Conservation (phyloP, 2,329 filamentous ascomycete species). For the Talaromyces atroroseus region DNA sequence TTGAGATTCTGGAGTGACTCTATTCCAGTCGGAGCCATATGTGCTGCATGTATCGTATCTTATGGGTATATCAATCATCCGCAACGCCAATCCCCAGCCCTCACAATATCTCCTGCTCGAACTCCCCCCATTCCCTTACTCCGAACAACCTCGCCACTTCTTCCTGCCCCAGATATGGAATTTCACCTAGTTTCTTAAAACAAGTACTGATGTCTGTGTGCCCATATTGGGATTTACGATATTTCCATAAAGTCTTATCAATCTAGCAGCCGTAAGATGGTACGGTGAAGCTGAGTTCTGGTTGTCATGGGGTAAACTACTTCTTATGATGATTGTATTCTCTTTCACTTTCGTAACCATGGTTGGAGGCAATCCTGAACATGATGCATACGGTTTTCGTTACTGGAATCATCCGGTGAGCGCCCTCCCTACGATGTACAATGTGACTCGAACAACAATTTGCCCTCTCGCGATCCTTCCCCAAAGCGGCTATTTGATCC, state of each 20-base stretch:
- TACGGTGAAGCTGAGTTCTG: conserved; percentile 60
- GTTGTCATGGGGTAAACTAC: conserved; percentile 57
- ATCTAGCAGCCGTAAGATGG: conserved; percentile 52
- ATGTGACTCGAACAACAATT: too few relatives aligned
- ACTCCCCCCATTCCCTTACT: background rate
- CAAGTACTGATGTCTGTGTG: background rate
- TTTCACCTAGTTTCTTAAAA: background rate
- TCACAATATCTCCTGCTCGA: background rate
- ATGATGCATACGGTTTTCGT: conserved; percentile 55
- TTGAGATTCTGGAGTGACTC: conserved; percentile 5
- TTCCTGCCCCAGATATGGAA: background rate
- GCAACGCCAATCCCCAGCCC: background rate
- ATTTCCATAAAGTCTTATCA: conserved; percentile 57
- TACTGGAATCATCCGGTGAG: conserved; percentile 59
- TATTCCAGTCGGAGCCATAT: conserved; percentile 53
- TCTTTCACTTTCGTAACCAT: conserved; percentile 16
- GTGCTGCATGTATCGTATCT: conserved; percentile 55
- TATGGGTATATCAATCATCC: conserved; percentile 43
- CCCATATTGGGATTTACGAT: conserved; percentile 54
- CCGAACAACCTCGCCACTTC: background rate
- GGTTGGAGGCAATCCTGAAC: conserved; percentile 29
- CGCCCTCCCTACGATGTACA: conserved; percentile 43
- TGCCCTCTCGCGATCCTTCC: too few relatives aligned
- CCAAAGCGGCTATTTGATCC: conserved; percentile 37
- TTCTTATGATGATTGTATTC: conserved; percentile 47